Conservation (phyloP, 371 early-diverging fungal genomes). For the Rhizopus arrhizus region DNA sequence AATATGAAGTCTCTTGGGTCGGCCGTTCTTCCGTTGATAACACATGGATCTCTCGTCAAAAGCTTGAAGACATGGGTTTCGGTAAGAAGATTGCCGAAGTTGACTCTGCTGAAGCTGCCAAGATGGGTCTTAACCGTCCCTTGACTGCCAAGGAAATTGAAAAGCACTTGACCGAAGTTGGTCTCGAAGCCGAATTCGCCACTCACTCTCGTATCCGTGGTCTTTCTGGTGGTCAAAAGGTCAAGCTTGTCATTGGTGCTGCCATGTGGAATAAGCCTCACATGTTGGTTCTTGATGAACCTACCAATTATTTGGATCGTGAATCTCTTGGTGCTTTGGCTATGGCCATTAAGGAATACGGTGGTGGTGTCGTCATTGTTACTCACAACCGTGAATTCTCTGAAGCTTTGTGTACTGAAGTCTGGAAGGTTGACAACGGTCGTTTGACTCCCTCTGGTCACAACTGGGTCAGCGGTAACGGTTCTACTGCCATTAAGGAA, state of each 20-base stretch:
- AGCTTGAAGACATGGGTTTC: constrained; percentile 70
- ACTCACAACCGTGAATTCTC: constrained; percentile 78
- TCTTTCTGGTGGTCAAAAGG: constrained; percentile 92
- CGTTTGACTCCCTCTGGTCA: constrained; percentile 55
- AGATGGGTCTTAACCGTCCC: constrained; percentile 65
- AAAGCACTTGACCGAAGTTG: constrained; percentile 71
- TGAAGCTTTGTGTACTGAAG: constrained; percentile 69
- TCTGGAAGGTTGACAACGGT: constrained; percentile 77
- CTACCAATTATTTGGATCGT: constrained; percentile 84
- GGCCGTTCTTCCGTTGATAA: constrained; percentile 65
- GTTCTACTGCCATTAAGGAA: constrained; percentile 42
- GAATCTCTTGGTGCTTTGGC: constrained; percentile 76
- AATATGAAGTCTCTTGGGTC: constrained; percentile 69
- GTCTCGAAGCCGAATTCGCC: constrained; percentile 72
- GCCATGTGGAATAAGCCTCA: constrained; percentile 87
- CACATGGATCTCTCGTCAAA: constrained; percentile 73
- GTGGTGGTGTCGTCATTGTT: constrained; percentile 79
- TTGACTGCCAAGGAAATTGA: constrained; percentile 69
- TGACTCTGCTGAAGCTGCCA: constrained; percentile 69
- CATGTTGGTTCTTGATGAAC: constrained; percentile 88
- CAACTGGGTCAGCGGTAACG: constrained; percentile 57
- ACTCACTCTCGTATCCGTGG: constrained; percentile 84
- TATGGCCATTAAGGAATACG: constrained; percentile 66
- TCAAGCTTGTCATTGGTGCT: constrained; percentile 85
- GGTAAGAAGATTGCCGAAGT: constrained; percentile 65